phyloP scores from a whole-genome alignment of 148 eudicot genomes.

The Nyssa sinensis region DNA sequence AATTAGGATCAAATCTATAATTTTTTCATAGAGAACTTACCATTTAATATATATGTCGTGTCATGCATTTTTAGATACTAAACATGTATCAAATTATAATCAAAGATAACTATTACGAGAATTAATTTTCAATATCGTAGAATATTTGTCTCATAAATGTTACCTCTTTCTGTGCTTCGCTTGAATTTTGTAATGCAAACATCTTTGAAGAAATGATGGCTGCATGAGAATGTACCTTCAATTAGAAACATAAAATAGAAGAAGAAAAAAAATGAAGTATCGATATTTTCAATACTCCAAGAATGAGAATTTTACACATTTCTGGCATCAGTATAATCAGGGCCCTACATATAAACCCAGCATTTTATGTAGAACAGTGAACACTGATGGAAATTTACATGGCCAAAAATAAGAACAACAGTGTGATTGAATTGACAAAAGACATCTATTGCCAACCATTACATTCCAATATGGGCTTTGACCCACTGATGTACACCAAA shows the following conservation, averaged over 20 bases:
- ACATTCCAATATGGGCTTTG: not conserved
- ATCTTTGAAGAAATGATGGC: conserved; percentile 91
- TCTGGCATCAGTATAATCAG: not conserved
- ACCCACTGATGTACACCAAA: not conserved
- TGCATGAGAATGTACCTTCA: conserved; percentile 35
- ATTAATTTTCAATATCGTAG: not conserved
- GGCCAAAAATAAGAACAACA: not conserved
- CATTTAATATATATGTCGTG: too few relatives aligned
- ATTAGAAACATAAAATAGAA: conserved; percentile 22
- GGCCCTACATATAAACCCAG: not conserved
- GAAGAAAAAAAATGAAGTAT: not conserved
- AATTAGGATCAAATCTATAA: too few relatives aligned
- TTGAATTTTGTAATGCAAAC: conserved; percentile 77
- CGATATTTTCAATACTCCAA: not conserved
- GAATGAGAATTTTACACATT: not conserved
- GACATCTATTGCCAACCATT: not conserved
- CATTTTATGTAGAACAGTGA: too few relatives aligned
- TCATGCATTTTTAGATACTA: not conserved
- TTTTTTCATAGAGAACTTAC: not conserved
- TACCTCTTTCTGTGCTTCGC: conserved; percentile 72
- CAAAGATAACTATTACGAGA: not conserved
- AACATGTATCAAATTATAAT: not conserved
- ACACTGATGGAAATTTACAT: not conserved
- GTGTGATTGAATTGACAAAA: not conserved
- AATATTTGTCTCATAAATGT: not conserved